These are phyloP conservation scores for Verticillium alfalfae DNA, from an alignment of 2,329 filamentous ascomycete species.

Conservation along the genomic window DNA sequence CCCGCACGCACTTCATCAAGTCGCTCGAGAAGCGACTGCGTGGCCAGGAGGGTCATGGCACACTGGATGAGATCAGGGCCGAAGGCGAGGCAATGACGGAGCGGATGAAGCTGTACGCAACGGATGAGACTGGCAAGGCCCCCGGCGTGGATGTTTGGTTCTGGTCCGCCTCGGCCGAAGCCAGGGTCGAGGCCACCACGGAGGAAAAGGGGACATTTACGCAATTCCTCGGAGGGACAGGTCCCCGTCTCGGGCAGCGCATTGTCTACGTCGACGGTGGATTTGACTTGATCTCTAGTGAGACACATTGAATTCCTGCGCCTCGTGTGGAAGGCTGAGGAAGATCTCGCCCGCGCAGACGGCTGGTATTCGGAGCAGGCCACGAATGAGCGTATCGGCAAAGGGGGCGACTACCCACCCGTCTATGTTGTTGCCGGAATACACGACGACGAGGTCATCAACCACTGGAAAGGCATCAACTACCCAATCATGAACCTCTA, in stretches of 20 bases:
- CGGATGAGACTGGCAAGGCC: constrained; percentile 71
- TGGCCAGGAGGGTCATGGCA: constrained; percentile 69
- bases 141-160: constrained; percentile 83
- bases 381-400: constrained; percentile 54
- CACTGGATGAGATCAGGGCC: constrained; percentile 53
- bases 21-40: constrained; percentile 64
- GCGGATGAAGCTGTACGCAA: constrained; percentile 80
- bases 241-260: constrained; percentile 69
- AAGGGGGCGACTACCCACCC: constrained; percentile 71
- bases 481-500: constrained; percentile 99
- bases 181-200: constrained; percentile 34
- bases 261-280: constrained; percentile 95
- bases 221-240: constrained; percentile 64
- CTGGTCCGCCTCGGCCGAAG: constrained; percentile 58
- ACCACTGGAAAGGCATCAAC: constrained; percentile 93
- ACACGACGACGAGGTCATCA: constrained; percentile 92
- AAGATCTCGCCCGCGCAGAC: constrained; percentile 57
- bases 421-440: constrained; percentile 89
- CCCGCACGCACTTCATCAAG: constrained; percentile 87
- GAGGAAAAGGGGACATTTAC: constrained; percentile 63
- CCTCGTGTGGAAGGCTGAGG: constrained; percentile 68
- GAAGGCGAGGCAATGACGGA: constrained; percentile 66
- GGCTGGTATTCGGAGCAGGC: constrained; percentile 72
- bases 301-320: constrained; percentile 94
- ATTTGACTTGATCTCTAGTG: constrained; percentile 93